These are phyloP conservation scores for Parietichytrium sp. DNA, from an alignment of 108 stramenopile species.

Conservation along the genomic window DNA sequence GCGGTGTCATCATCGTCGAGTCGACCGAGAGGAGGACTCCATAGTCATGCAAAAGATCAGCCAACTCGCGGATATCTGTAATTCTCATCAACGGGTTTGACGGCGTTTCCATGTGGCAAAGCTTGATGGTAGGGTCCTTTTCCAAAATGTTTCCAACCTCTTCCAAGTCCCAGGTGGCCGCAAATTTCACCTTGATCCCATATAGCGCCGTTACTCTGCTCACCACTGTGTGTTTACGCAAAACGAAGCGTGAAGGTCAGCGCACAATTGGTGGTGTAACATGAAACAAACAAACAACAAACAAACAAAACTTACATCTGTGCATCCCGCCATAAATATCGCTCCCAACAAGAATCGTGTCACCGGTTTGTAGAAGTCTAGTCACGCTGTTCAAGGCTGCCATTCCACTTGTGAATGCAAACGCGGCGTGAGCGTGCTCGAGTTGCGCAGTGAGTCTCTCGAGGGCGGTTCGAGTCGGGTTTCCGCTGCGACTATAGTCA, in stretches of 20 bases:
- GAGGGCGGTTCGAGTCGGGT: constrained; percentile 48
- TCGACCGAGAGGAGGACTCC: constrained; percentile 44
- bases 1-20: constrained; percentile 45
- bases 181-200: neutral
- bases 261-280: too few species aligned
- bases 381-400: constrained; percentile 45
- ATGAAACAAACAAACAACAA: too few species aligned
- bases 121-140: neutral
- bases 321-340: constrained; percentile 49
- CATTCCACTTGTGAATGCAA: constrained; percentile 47
- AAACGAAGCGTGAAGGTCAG: too few species aligned
- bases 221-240: too few species aligned
- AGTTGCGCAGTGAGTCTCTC: constrained; percentile 39
- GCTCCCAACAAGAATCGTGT: constrained; percentile 32
- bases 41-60: neutral
- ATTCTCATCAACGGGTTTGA: constrained; percentile 46
- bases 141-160: constrained; percentile 1
- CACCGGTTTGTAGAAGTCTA: constrained; percentile 14
- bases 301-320: too few species aligned
- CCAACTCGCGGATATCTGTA: constrained; percentile 41
- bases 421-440: constrained; percentile 37
- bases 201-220: neutral
- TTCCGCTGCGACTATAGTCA: constrained; percentile 36
- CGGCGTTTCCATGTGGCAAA: constrained; percentile 45
- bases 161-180: constrained; percentile 3